Conservation (phyloP, 1,139 yeast genomes). For the Magnusiomyces sp. region DNA sequence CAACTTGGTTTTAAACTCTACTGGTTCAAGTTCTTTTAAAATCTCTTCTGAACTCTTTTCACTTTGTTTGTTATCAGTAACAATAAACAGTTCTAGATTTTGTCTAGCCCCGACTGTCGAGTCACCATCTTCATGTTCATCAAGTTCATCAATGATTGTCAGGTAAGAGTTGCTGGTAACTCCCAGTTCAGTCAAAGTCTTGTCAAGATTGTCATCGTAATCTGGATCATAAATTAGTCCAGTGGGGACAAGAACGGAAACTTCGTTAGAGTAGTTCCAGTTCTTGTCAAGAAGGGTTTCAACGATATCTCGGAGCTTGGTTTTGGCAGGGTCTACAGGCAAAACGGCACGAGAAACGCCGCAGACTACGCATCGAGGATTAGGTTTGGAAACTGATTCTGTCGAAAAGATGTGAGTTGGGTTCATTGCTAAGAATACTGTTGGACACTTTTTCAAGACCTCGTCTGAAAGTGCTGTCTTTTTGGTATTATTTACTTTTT, state of each 20-base stretch:
- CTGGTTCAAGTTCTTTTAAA: constrained; percentile 8
- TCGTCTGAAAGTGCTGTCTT: constrained; percentile 2
- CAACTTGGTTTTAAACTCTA: constrained; percentile 1
- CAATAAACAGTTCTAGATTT: constrained; percentile 58
- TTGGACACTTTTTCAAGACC: constrained; percentile 3
- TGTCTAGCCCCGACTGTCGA: constrained; percentile 30
- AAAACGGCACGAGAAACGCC: constrained; percentile 50
- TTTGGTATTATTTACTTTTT: constrained; percentile 3
- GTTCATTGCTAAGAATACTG: constrained; percentile 7
- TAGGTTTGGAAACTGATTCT: constrained; percentile 53
- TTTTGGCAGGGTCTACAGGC: constrained; percentile 28
- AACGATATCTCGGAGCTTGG: constrained; percentile 37
- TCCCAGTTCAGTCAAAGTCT: constrained; percentile 46
- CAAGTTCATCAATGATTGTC: constrained; percentile 72
- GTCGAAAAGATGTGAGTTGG: constrained; percentile 54
- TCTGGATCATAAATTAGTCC: constrained; percentile 75
- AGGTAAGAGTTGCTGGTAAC: constrained; percentile 52
- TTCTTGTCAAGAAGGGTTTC: constrained; percentile 39
- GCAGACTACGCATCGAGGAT: constrained; percentile 65
- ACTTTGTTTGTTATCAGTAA: constrained; percentile 9
- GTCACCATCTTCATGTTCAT: constrained; percentile 32
- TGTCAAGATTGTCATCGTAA: constrained; percentile 66
- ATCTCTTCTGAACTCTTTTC: constrained; percentile 7
- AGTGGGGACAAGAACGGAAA: constrained; percentile 55
- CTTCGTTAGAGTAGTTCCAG: constrained; percentile 57